Evolutionary conservation across 129 eudicot genomes (phyloP).

Genomic region (Logfia minima): DNA sequence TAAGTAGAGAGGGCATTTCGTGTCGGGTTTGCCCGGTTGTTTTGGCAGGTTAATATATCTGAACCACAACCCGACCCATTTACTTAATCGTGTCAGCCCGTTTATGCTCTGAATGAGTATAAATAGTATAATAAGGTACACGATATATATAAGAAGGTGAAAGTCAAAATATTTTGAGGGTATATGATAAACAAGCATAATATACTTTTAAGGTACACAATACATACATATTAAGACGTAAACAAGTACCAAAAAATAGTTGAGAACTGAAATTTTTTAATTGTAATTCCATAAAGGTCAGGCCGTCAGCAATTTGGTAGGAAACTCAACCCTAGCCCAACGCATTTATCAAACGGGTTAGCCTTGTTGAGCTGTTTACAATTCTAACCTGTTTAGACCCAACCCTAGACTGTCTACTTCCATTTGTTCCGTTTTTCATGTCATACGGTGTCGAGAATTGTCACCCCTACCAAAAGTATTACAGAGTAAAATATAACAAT

Average conservation of each 20-base stretch:
- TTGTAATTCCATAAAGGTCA: not conserved
- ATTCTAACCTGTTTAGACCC: not conserved
- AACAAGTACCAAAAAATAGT: not conserved
- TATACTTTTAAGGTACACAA: not conserved
- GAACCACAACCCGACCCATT: not conserved
- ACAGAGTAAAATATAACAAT: too few relatives aligned
- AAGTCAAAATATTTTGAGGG: not conserved
- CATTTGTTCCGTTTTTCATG: not conserved
- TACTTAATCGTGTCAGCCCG: not conserved
- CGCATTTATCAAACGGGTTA: not conserved
- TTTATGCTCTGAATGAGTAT: not conserved
- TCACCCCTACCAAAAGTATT: not conserved
- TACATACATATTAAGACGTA: not conserved
- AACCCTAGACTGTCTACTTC: not conserved
- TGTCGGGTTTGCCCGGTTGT: not conserved
- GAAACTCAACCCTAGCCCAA: not conserved
- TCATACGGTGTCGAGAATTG: not conserved
- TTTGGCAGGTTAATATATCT: not conserved
- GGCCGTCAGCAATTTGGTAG: not conserved
- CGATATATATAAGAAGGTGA: not conserved
- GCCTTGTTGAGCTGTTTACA: not conserved
- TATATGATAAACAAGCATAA: too few relatives aligned
- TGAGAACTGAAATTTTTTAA: not conserved
- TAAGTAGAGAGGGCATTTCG: not conserved
- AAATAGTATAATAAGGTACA: not conserved